Evolutionary conservation across 1,284 basidiomycete species (phyloP), one percentile per base, ranked within the genome.

Genomic region (Trichosporon ovoides): DNA sequence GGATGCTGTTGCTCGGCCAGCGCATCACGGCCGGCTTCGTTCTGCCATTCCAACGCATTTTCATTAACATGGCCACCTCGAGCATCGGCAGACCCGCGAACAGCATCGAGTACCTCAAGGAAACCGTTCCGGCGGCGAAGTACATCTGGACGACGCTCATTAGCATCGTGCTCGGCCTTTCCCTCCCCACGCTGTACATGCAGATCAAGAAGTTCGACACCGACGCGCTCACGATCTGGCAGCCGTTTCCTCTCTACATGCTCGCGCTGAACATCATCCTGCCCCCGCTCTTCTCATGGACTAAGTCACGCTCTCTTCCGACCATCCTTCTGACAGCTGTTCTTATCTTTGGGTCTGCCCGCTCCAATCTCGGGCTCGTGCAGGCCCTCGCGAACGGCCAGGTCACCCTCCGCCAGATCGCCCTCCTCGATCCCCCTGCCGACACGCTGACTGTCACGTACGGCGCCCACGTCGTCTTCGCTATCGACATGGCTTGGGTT

Each of bases 181-280:
- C 52, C 7, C 24, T 36, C 1, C 56, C 61, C 6, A 40, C 56
- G n/a, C 33, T 57, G 7, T 50, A 33, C 38, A n/a, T 56, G 10
- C 34, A 53, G 20, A 1, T 5, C n/a, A 16, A 40, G 31, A 28
- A 46, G 11, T 56, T 38, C 18, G 12, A 24, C 11, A 60, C 51
- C 53, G 18, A 12, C n/a, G 43, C 58, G 3, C 53, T 63, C 20
- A 18, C 43, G 3, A 16, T 58, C 34, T 63, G 61, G 61, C 61
- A 63, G 36, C 56, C 56, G 3, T 63, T 63, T 58, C 61, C 61
- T 1, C 16, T 58, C 13, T 60, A 60, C 58, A 52, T 57, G 4
- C 37, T 55, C 43, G 50, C 37, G 14, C 49, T 59, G 16, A 52
- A 53, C 40, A 33, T 55, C 12, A 14, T 60, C 14, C 58, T 63